Percentiles rank a stretch among this genome's conserved stretches.
Evolutionary conservation across 208 protist genomes (phyloP).

Genomic region (Leishmania martiniquensis): DNA sequence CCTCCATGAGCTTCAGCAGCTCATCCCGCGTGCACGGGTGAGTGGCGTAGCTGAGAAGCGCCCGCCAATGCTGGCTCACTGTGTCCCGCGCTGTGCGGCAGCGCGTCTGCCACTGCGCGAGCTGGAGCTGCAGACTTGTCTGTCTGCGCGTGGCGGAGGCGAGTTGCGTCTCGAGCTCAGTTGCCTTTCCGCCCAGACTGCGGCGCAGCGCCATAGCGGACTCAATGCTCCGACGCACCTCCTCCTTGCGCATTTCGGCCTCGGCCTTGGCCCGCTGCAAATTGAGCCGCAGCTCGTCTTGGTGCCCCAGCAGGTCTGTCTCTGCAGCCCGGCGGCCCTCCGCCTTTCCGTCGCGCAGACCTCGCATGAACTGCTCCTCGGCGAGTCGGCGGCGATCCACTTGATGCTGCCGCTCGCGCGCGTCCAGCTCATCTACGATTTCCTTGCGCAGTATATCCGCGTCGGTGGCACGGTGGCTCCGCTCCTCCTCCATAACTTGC

Average conservation of each 20-base stretch:
- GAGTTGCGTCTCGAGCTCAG: constrained; percentile 31
- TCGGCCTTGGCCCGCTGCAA: constrained; percentile 54
- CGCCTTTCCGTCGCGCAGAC: constrained; percentile 52
- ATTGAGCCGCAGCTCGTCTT: constrained; percentile 59
- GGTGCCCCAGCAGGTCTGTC: constrained; percentile 45
- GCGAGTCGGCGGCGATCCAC: constrained; percentile 50
- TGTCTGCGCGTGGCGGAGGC: constrained; percentile 24
- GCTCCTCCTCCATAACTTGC: constrained; percentile 78
- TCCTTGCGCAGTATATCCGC: constrained; percentile 66
- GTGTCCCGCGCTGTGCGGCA: constrained; percentile 33
- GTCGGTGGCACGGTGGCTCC: constrained; percentile 52
- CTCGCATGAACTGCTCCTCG: constrained; percentile 65
- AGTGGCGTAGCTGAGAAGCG: constrained; percentile 41
- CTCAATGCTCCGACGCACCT: constrained; percentile 61
- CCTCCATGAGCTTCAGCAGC: constrained; percentile 29
- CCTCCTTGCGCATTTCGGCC: constrained; percentile 53
- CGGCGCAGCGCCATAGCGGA: constrained; percentile 45
- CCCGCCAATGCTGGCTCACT: constrained; percentile 33
- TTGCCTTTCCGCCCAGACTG: constrained; percentile 25
- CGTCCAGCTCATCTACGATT: constrained; percentile 65
- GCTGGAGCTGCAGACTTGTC: constrained; percentile 28
- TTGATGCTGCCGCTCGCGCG: constrained; percentile 47
- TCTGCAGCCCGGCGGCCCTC: constrained; percentile 47
- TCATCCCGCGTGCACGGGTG: constrained; percentile 31
- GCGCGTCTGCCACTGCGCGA: constrained; percentile 25